phyloP scores from a whole-genome alignment of 225 moss, liverwort and hornwort species.

The Antitrichia curtipendula region DNA sequence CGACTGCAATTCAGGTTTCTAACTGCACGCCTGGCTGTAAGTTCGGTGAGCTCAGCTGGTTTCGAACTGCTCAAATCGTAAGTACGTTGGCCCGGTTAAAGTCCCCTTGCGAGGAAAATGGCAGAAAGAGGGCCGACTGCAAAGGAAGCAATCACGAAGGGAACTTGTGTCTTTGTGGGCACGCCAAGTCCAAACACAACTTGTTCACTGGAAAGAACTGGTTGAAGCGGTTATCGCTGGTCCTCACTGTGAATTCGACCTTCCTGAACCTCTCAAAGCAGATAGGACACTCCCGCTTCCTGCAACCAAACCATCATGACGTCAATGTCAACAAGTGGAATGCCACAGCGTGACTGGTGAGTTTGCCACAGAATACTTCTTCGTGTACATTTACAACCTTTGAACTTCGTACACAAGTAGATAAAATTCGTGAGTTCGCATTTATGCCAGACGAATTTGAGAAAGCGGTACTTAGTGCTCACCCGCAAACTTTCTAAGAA shows the following conservation, averaged over 20 bases:
- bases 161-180: conserved; percentile 26
- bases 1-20: background rate
- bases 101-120: background rate
- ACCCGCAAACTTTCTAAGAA: background rate
- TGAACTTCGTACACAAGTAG: background rate
- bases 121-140: background rate
- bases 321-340: background rate
- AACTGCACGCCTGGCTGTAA: background rate
- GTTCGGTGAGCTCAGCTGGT: background rate
- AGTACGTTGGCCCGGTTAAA: background rate
- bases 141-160: background rate
- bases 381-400: background rate
- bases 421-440: background rate
- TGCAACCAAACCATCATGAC: background rate
- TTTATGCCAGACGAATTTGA: background rate
- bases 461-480: background rate
- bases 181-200: conserved; percentile 24
- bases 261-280: conserved; percentile 33
- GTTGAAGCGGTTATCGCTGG: background rate
- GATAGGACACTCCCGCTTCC: conserved; percentile 47
- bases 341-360: background rate
- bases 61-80: background rate
- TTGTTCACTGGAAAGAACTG: conserved; percentile 31
- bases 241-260: background rate
- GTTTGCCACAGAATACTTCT: background rate